Evolutionary conservation across 2,329 filamentous ascomycete genomes (phyloP).

Genomic region (Colletotrichum sp.): DNA sequence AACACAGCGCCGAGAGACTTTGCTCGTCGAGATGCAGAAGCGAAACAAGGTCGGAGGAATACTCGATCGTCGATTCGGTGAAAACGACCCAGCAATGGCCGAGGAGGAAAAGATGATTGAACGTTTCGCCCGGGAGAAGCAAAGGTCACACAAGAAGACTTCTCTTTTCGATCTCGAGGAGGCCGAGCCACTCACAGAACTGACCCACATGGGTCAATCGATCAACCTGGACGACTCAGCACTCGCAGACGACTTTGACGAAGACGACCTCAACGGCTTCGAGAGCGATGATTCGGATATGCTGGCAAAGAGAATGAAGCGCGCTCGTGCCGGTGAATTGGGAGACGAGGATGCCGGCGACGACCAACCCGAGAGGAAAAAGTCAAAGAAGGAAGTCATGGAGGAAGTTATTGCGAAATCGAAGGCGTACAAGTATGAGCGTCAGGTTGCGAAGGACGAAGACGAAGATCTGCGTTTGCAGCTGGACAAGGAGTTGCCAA

Average conservation of each 20-base stretch:
- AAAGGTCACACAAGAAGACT: constrained; percentile 76
- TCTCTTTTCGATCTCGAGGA: constrained; percentile 92
- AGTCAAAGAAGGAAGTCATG: constrained; percentile 96
- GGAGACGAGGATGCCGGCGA: constrained; percentile 51
- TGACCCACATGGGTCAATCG: constrained; percentile 86
- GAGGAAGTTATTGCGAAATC: constrained; percentile 98
- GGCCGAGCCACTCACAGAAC: constrained; percentile 65
- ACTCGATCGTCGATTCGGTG: constrained; percentile 91
- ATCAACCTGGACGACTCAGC: constrained; percentile 61
- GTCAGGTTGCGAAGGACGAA: constrained; percentile 90
- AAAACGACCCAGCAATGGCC: constrained; percentile 92
- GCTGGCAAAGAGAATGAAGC: constrained; percentile 60
- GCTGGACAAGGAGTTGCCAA: constrained; percentile 82
- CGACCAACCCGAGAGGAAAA: constrained; percentile 78
- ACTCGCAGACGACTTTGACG: constrained; percentile 76
- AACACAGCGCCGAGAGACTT: constrained; percentile 73
- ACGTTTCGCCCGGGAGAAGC: constrained; percentile 88
- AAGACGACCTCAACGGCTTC: constrained; percentile 70
- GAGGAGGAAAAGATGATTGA: constrained; percentile 92
- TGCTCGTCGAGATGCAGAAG: constrained; percentile 88
- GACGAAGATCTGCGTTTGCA: constrained; percentile 87
- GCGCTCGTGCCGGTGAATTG: constrained; percentile 53
- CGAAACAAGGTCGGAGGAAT: constrained; percentile 93
- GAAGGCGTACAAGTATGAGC: constrained; percentile 91
- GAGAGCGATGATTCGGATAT: constrained; percentile 63